Conservation (phyloP, 2,329 filamentous ascomycete species). For the Aspergillus sp. region DNA sequence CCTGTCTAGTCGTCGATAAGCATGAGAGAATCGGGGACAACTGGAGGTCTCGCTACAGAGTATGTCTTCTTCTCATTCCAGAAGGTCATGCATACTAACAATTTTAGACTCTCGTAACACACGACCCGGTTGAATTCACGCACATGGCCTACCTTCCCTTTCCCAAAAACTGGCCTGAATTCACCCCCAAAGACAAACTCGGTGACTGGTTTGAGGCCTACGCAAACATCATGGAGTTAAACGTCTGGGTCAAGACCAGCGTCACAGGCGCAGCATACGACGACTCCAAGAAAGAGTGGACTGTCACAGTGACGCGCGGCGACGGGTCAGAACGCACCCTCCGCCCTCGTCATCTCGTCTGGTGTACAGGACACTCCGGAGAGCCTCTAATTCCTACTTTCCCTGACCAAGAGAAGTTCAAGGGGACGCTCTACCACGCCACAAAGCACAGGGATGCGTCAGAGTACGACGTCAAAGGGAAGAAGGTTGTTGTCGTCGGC, state of each 20-base stretch:
- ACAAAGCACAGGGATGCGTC: slow-evolving; percentile 44
- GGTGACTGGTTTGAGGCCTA: slow-evolving; percentile 52
- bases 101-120: slow-evolving; percentile 36
- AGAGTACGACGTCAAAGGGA: slow-evolving; percentile 36
- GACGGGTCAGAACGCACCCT: slow-evolving; percentile 31
- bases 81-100: not conserved
- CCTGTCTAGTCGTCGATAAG: slow-evolving; percentile 47
- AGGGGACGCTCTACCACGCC: slow-evolving; percentile 47
- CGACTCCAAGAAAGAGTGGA: slow-evolving; percentile 39
- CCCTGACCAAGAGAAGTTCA: slow-evolving; percentile 41
- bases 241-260: slow-evolving; percentile 45
- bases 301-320: slow-evolving; percentile 30
- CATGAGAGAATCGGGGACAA: slow-evolving; percentile 50
- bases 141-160: slow-evolving; percentile 43
- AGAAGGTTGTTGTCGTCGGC: slow-evolving; percentile 51
- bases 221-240: slow-evolving; percentile 50
- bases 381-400: slow-evolving; percentile 45
- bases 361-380: slow-evolving; percentile 48
- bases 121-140: slow-evolving; percentile 42
- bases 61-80: slow-evolving; percentile 12
- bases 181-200: slow-evolving; percentile 49
- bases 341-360: slow-evolving; percentile 48
- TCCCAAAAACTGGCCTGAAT: slow-evolving; percentile 43
- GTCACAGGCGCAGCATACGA: slow-evolving; percentile 44
- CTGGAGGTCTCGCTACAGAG: slow-evolving; percentile 52